Percentiles rank a stretch among this genome's conserved stretches.
Conservation (phyloP, 169 alveolate genomes). For the Plasmodium vivax region DNA sequence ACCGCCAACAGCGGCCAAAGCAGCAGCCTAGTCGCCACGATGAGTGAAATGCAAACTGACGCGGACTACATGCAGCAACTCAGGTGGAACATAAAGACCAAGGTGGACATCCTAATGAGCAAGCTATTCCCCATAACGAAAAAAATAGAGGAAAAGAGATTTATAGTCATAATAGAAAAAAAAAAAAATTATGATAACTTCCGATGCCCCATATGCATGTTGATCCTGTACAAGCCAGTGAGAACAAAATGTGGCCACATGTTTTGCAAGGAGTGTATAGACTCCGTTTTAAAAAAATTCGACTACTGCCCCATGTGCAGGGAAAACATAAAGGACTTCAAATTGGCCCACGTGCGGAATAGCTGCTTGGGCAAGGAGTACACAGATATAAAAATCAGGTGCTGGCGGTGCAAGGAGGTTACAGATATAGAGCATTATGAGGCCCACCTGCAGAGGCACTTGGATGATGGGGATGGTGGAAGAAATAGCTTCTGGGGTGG, state of each 20-base stretch:
- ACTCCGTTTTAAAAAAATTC: slow-evolving; percentile 51
- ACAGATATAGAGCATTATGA: slow-evolving; percentile 49
- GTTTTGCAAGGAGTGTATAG: slow-evolving; percentile 77
- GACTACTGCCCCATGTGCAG: slow-evolving; percentile 55
- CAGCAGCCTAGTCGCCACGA: not conserved
- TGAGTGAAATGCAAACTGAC: slow-evolving; percentile 12
- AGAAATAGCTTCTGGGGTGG: not conserved
- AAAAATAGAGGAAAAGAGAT: slow-evolving; percentile 38
- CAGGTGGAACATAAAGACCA: slow-evolving; percentile 17
- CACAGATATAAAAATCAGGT: slow-evolving; percentile 28
- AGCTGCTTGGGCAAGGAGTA: slow-evolving; percentile 24
- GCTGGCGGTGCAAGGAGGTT: slow-evolving; percentile 10
- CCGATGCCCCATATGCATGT: slow-evolving; percentile 76
- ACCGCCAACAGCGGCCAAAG: not conserved
- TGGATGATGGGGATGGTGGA: not conserved
- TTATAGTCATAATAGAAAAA: slow-evolving; percentile 31
- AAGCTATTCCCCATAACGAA: slow-evolving; percentile 7
- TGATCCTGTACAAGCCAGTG: slow-evolving; percentile 75
- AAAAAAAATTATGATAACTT: slow-evolving; percentile 51
- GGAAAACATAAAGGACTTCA: slow-evolving; percentile 18
- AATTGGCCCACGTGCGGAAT: slow-evolving; percentile 3
- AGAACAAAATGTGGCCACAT: slow-evolving; percentile 78
- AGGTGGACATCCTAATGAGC: slow-evolving; percentile 21
- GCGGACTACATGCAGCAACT: not conserved
- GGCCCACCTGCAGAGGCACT: slow-evolving; percentile 9